Conservation (phyloP, 1,284 basidiomycete genomes). For the Bjerkandera adusta region DNA sequence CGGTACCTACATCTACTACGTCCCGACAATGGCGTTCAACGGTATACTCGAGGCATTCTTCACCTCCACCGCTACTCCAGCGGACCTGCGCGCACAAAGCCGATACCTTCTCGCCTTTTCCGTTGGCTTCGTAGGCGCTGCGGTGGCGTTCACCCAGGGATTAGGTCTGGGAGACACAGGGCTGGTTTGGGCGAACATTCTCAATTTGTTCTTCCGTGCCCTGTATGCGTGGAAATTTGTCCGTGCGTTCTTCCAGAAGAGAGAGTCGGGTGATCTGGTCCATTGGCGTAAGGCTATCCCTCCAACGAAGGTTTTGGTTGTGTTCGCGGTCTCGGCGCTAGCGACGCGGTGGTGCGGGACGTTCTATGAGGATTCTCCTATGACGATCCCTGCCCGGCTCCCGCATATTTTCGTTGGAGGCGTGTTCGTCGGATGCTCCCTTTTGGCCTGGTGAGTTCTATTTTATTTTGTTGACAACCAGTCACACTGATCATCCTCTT, state of each 20-base stretch:
- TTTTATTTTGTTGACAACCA: neutral
- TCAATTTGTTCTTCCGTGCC: constrained; percentile 60
- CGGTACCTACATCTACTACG: constrained; percentile 77
- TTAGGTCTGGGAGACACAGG: constrained; percentile 62
- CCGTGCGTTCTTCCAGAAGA: constrained; percentile 24
- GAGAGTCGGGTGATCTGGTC: constrained; percentile 18
- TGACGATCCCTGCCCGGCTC: constrained; percentile 24
- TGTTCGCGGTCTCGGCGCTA: constrained; percentile 26
- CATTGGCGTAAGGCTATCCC: constrained; percentile 25
- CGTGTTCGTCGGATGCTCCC: constrained; percentile 24
- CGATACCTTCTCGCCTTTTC: constrained; percentile 73
- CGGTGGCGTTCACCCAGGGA: constrained; percentile 45
- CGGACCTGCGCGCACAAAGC: constrained; percentile 66
- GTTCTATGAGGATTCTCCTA: constrained; percentile 3
- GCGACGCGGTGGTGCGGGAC: constrained; percentile 28
- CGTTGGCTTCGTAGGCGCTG: constrained; percentile 51
- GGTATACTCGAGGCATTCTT: constrained; percentile 90
- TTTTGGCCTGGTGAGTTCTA: constrained; percentile 29
- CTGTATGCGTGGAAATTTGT: constrained; percentile 45
- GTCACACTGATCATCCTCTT: neutral
- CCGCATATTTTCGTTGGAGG: constrained; percentile 30
- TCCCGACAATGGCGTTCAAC: constrained; percentile 86
- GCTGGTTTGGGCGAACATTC: constrained; percentile 73
- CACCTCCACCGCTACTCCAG: constrained; percentile 67
- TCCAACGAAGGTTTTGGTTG: constrained; percentile 24